These are phyloP conservation scores for Pseudisothecium myosuroides DNA, from an alignment of 225 moss, liverwort and hornwort genomes.

Conservation along the genomic window DNA sequence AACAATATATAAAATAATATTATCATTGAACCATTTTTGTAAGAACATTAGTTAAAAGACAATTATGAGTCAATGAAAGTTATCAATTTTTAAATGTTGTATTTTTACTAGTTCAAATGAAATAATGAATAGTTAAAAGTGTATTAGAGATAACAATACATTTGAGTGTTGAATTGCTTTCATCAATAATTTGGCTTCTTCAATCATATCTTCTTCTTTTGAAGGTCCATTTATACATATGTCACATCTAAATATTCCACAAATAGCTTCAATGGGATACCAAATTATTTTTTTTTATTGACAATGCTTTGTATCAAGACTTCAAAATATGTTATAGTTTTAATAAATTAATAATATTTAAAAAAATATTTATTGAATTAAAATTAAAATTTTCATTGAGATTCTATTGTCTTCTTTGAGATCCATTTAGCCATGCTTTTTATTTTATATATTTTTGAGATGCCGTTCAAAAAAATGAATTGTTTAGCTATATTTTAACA, in stretches of 20 bases:
- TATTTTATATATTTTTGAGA: background rate
- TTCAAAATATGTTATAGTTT: background rate
- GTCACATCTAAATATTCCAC: conserved; percentile 17
- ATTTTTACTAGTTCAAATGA: background rate
- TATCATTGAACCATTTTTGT: background rate
- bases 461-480: background rate
- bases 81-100: background rate
- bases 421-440: background rate
- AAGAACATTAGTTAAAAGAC: background rate
- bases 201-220: conserved; percentile 15
- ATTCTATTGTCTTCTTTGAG: background rate
- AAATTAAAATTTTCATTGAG: background rate
- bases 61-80: background rate
- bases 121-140: background rate
- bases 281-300: background rate
- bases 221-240: conserved; percentile 21
- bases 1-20: background rate
- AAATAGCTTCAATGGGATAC: background rate
- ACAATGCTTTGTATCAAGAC: accelerated
- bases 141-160: background rate
- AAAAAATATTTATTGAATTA: background rate
- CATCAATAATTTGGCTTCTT: conserved; percentile 23
- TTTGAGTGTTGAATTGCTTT: background rate
- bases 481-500: background rate
- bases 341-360: too few relatives aligned